Percentiles rank a stretch among this genome's conserved stretches.
These are phyloP conservation scores for Xerocomellus amylosporus DNA, from an alignment of 768 basidiomycete genomes.

Conservation along the genomic window DNA sequence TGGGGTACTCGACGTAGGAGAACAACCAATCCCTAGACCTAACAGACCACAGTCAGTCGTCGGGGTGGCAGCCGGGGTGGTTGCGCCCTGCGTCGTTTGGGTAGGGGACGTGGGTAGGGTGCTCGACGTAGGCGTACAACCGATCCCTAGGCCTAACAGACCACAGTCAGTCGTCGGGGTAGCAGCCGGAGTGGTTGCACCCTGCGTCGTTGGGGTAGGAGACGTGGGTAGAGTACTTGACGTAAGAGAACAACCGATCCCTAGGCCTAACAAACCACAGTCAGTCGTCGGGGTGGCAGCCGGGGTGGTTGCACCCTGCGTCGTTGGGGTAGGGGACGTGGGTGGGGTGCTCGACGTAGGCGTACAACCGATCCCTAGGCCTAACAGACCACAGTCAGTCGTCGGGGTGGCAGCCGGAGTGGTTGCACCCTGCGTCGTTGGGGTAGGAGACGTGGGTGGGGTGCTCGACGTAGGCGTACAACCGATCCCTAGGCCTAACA, in stretches of 20 bases:
- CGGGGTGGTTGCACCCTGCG: neutral
- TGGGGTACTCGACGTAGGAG: neutral
- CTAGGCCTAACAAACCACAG: neutral
- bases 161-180: too few species aligned
- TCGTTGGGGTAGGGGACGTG: neutral
- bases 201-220: too few species aligned
- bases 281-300: neutral
- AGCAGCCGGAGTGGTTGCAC: too few species aligned
- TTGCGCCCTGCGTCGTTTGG: neutral
- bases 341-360: neutral
- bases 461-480: too few species aligned
- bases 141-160: too few species aligned
- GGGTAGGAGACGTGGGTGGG: neutral
- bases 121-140: too few species aligned
- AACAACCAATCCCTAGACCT: neutral
- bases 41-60: neutral
- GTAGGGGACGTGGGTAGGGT: neutral
- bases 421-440: neutral
- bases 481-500: too few species aligned
- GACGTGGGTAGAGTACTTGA: too few species aligned
- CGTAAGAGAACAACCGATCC: too few species aligned
- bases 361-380: too few species aligned
- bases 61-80: neutral
- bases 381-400: neutral
- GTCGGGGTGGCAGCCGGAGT: neutral